A percentile compares a stretch with the other conserved stretches of the same genome.
Conservation (phyloP, 345 rosid genomes). For the Brassica rapa region DNA sequence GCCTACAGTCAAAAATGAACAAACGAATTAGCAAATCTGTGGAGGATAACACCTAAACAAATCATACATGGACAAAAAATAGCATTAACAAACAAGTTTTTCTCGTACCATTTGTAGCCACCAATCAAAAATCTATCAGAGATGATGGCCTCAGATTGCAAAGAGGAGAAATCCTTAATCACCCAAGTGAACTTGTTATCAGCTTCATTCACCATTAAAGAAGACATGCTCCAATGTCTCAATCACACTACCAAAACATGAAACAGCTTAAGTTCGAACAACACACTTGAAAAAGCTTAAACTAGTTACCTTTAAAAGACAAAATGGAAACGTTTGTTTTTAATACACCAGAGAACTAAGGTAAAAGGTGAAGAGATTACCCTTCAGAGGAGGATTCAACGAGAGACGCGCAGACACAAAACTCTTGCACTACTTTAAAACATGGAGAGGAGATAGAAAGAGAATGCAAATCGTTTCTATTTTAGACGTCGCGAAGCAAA, state of each 20-base stretch:
- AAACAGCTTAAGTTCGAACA: not conserved
- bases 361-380: not conserved
- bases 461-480: not conserved
- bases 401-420: not conserved
- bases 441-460: not conserved
- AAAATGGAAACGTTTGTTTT: not conserved
- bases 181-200: constrained; percentile 1
- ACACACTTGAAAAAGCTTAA: not conserved
- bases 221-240: not conserved
- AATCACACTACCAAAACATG: not conserved
- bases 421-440: not conserved
- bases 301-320: not conserved
- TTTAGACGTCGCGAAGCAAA: no score
- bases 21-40: not conserved
- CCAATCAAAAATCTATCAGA: not conserved
- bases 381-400: not conserved
- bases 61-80: not conserved
- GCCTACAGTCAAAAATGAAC: not conserved
- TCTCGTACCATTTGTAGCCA: not conserved
- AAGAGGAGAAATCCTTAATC: not conserved
- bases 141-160: not conserved
- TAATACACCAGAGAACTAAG: not conserved
- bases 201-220: not conserved
- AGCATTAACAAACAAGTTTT: not conserved
- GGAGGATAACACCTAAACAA: not conserved